Percentiles rank a stretch among this genome's conserved stretches.
These are phyloP conservation scores for Blastobotrys attinorum DNA, from an alignment of 805 yeast genomes.

Conservation along the genomic window DNA sequence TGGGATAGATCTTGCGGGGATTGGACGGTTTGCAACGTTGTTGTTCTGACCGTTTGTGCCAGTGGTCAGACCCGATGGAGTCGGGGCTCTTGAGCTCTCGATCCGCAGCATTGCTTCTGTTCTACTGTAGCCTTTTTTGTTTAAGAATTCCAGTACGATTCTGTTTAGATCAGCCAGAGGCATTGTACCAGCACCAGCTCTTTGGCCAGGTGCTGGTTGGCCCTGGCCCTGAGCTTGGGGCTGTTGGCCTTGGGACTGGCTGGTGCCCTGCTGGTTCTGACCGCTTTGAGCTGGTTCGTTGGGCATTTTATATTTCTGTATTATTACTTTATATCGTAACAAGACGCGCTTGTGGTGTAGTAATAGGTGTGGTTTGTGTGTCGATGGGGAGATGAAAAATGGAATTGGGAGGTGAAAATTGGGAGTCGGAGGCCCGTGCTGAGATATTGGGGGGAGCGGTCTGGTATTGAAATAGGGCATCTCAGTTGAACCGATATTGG, in stretches of 20 bases:
- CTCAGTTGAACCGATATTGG: no score
- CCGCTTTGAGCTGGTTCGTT: no score
- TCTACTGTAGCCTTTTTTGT: conserved; percentile 86
- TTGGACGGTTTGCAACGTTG: conserved; percentile 6
- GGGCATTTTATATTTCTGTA: background rate
- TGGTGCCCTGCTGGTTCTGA: background rate
- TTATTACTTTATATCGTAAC: no score
- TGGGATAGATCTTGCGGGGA: conserved; percentile 11
- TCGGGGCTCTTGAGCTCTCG: conserved; percentile 41
- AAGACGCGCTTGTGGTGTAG: background rate
- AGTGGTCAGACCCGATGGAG: conserved; percentile 25
- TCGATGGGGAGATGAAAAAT: background rate
- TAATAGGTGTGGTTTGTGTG: background rate
- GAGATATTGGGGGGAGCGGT: no score
- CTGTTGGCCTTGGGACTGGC: conserved; percentile 3
- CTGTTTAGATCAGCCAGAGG: conserved; percentile 83
- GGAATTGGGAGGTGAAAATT: background rate
- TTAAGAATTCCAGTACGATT: conserved; percentile 85
- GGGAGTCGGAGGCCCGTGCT: no score
- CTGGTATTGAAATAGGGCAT: no score
- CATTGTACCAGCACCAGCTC: conserved; percentile 10
- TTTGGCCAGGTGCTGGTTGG: conserved; percentile 13
- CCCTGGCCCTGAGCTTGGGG: conserved; percentile 4
- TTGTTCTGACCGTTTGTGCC: conserved; percentile 27
- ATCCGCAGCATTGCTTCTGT: conserved; percentile 92